Evolutionary conservation across 1,284 basidiomycete genomes (phyloP), one percentile per base, ranked within the genome.

Genomic region (Moniliophthora roreri): DNA sequence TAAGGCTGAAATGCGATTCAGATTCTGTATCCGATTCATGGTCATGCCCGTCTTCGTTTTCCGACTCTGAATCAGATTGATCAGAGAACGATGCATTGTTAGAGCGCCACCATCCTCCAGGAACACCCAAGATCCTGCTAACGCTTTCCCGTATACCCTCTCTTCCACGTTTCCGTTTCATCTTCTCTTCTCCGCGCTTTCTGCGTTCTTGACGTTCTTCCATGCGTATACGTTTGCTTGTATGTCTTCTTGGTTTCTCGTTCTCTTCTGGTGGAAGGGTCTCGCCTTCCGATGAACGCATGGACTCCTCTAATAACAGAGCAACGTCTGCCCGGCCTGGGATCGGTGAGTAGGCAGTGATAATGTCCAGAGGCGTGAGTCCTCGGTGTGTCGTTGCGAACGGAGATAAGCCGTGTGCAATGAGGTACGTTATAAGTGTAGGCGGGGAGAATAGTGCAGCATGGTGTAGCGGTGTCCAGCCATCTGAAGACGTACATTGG

Each of bases 401-500:
- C 0, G 91, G 85, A 10, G 91, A 92, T 53, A 91, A 91, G 38
- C 95, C 94, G 61, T 93, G 91, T 15, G 92, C 95, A 70, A 98
- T 87, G 23, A 99, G 78, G 75, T 93, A 91, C 0, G 94, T 93
- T 34, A 98, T 85, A 15, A 98, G 77, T 1, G 95, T 95, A 5
- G 95, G 89, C 34, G 96, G 93, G 11, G 93, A 88, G 44, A 93
- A 76, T 52, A 98, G 73, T 13, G 89, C 91, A 9, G 95, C 94
- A 74, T 96, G 91, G 67, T 98, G 96, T n/a, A 99, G 76, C 1
- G 95, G 87, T 2, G 93, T 95, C 95, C 95, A 98, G 38, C 95
- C 95, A 54, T 82, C 92, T 93, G 63, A 53, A 39, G 32, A 52
- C 37, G 48, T 41, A 50, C 45, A 55, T 28, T 39, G 23, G 10